phyloP scores from a whole-genome alignment of 1,139 yeast genomes.

The Saccharomyces hybrid region DNA sequence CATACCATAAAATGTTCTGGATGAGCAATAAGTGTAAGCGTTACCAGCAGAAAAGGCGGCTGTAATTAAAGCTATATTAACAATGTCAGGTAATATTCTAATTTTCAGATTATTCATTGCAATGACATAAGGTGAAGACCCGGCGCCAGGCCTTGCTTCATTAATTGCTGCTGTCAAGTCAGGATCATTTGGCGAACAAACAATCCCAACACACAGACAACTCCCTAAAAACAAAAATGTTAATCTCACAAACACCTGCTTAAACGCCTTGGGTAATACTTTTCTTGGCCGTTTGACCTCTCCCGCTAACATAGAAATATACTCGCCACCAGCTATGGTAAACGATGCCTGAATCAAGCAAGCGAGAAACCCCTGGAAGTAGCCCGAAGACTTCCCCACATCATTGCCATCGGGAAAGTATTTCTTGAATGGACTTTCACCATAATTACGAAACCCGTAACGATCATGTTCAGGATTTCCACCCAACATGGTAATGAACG shows the following conservation, averaged over 20 bases:
- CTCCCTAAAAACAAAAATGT: constrained; percentile 63
- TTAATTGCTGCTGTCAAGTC: constrained; percentile 37
- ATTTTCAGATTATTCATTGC: constrained; percentile 52
- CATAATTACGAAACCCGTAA: constrained; percentile 64
- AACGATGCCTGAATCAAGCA: constrained; percentile 56
- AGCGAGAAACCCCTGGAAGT: constrained; percentile 63
- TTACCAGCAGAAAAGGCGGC: constrained; percentile 70
- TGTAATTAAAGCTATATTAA: constrained; percentile 53
- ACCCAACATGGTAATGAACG: constrained; percentile 76
- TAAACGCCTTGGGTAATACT: constrained; percentile 71
- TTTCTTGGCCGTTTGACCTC: constrained; percentile 73
- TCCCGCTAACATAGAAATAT: constrained; percentile 76
- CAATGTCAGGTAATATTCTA: constrained; percentile 51
- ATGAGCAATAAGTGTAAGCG: constrained; percentile 61
- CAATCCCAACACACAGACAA: constrained; percentile 51
- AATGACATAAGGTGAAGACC: constrained; percentile 56
- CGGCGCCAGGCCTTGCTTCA: constrained; percentile 49
- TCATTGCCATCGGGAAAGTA: constrained; percentile 46
- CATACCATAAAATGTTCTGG: constrained; percentile 52
- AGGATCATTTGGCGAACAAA: constrained; percentile 49
- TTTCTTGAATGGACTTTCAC: constrained; percentile 47
- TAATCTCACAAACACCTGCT: constrained; percentile 66
- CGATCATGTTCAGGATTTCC: constrained; percentile 66
- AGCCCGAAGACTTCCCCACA: constrained; percentile 39
- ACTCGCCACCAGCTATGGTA: constrained; percentile 80